These are phyloP conservation scores for Jacaranda copaia DNA, from an alignment of 257 asterid genomes.

Conservation along the genomic window DNA sequence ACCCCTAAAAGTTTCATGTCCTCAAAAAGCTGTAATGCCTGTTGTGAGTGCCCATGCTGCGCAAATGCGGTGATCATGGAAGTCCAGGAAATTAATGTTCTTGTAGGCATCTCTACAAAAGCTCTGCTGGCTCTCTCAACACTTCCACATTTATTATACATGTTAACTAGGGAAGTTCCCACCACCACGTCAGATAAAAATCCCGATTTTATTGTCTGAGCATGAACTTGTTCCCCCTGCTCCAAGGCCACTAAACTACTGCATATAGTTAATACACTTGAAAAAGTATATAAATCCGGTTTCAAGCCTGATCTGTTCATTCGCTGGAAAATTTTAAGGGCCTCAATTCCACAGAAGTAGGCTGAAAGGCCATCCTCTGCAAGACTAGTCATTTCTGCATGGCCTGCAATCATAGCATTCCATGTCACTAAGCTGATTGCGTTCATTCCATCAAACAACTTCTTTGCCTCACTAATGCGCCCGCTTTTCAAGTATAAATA, in stretches of 20 bases:
- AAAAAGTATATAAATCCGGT: constrained; percentile 83
- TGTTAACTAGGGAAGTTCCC: constrained; percentile 85
- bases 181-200: constrained; percentile 76
- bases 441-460: constrained; percentile 72
- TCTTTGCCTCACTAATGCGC: constrained; percentile 64
- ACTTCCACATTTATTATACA: constrained; percentile 94
- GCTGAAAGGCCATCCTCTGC: constrained; percentile 61
- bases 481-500: constrained; percentile 84
- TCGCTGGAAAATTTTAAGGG: constrained; percentile 67
- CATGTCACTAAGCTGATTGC: constrained; percentile 67
- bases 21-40: constrained; percentile 77
- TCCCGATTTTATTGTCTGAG: constrained; percentile 77
- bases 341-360: constrained; percentile 68
- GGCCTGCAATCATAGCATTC: constrained; percentile 95
- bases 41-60: constrained; percentile 70
- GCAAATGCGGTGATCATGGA: constrained; percentile 81
- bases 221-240: constrained; percentile 95
- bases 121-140: constrained; percentile 76
- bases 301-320: constrained; percentile 66
- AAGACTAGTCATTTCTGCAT: constrained; percentile 66
- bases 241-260: constrained; percentile 78
- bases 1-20: constrained; percentile 88
- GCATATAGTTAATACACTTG: constrained; percentile 75
- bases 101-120: constrained; percentile 73
- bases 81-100: constrained; percentile 94